Base-by-base conservation (phyloP, 495 filamentous ascomycete genomes). In the Penicillium ochrochloron region DNA sequence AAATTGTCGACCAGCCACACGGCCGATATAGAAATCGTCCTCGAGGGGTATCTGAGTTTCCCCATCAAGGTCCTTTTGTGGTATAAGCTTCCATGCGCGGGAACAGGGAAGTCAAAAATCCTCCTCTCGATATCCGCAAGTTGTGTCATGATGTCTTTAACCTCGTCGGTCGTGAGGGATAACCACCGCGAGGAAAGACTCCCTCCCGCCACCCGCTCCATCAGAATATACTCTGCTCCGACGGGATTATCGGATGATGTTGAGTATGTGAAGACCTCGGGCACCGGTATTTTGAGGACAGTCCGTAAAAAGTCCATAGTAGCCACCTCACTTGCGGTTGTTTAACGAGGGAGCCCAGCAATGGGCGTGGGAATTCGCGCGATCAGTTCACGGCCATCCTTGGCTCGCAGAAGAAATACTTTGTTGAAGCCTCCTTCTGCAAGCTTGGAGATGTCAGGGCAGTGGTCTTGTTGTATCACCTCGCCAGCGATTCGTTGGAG, bases 251-350 rank as follows among this genome's bases (percentile, higher is more conserved):
- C 59, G 19, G 63, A 61, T 37, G 64, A 57, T 31, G 71, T 55
- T 34, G 73, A 78, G 58, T 76, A 76, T 23, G 50, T 67, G 31
- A 74, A 64, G 50, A 78, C 63, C 46, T 70, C 51, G 1, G 74
- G 73, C 33, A 75, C 70, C 10, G 77, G 79, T 3, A 78, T 54
- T 65, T 71, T 63, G 37, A 77, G 70, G 21, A 75, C 48, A 65
- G 25, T 21, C 64, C 74, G 70, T 48, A 78, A 54, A 71, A 76
- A 77, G 60, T 64, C 60, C 64, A 82, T 74, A 6, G 80, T 83
- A 21, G 80, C 80, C 17, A 80, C 78, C 65, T 83, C 80, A 66
- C 78, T 82, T 5, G 77, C 78, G 5, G 73, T 78, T 37, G 73
- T 72, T 57, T 76, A 73, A 65, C 71, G 68, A 59, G 71, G 63